These are phyloP conservation scores for Vicia villosa DNA, from an alignment of 306 rosid species.

Conservation along the genomic window DNA sequence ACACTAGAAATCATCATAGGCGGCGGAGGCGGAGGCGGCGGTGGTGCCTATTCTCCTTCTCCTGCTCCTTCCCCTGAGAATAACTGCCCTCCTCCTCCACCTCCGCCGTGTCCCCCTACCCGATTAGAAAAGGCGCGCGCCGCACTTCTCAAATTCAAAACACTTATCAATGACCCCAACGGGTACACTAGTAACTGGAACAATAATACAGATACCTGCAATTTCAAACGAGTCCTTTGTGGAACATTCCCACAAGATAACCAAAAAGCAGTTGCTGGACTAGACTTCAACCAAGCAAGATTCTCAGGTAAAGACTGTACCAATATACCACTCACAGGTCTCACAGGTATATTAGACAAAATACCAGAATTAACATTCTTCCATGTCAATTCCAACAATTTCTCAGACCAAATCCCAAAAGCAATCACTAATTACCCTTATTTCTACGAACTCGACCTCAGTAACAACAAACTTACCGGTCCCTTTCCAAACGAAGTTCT, in stretches of 20 bases:
- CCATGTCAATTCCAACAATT: conserved; percentile 80
- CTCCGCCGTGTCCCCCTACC: neutral
- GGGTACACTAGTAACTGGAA: conserved; percentile 36
- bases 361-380: conserved; percentile 55
- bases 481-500: conserved; percentile 49
- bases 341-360: conserved; percentile 30
- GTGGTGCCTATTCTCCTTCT: conserved; percentile 20
- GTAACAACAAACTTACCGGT: conserved; percentile 54
- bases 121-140: conserved; percentile 32
- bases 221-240: conserved; percentile 38
- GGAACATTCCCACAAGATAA: neutral
- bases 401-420: conserved; percentile 40
- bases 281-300: conserved; percentile 48
- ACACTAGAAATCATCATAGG: conserved; percentile 49
- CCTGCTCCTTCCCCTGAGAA: conserved; percentile 47
- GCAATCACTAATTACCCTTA: neutral
- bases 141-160: conserved; percentile 32
- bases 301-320: neutral
- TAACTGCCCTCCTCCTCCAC: neutral
- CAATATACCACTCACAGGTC: conserved; percentile 25
- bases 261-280: conserved; percentile 38
- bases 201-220: neutral
- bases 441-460: conserved; percentile 78
- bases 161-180: neutral
- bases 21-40: conserved; percentile 49